These are phyloP conservation scores for Chaetomium sp. DNA, from an alignment of 2,329 filamentous ascomycete species.

Conservation along the genomic window DNA sequence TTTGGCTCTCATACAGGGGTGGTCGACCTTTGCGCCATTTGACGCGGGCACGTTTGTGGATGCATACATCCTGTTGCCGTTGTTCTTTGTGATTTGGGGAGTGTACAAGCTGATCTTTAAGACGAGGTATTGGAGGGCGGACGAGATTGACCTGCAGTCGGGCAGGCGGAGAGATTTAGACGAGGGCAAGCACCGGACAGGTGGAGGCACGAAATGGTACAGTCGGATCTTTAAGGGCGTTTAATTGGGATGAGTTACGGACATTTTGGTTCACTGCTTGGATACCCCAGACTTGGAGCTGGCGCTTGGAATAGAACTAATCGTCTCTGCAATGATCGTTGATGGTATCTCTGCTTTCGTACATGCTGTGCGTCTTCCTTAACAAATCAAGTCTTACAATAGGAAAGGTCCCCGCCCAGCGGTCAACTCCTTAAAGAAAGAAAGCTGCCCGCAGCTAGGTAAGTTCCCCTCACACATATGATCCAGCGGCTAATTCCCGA, in stretches of 20 bases:
- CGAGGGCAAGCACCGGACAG: slow-evolving; percentile 28
- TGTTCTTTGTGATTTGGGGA: slow-evolving; percentile 53
- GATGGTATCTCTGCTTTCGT: background rate
- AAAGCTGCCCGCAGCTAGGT: too few species aligned
- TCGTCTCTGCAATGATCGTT: background rate
- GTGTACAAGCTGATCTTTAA: slow-evolving; percentile 49
- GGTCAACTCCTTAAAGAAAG: too few species aligned
- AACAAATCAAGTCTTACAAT: background rate
- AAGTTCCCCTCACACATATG: background rate
- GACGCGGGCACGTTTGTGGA: slow-evolving; percentile 54
- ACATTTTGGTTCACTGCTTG: too few species aligned
- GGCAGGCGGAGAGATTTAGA: slow-evolving; percentile 52
- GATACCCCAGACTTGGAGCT: too few species aligned
- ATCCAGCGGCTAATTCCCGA: background rate
- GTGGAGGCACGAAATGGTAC: slow-evolving; percentile 33
- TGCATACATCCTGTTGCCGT: slow-evolving; percentile 54
- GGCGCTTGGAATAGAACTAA: background rate
- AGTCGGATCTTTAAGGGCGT: slow-evolving; percentile 30
- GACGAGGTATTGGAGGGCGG: slow-evolving; percentile 43
- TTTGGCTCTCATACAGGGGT: slow-evolving; percentile 55
- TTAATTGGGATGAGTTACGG: background rate
- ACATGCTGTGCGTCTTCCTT: background rate
- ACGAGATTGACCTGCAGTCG: slow-evolving; percentile 51
- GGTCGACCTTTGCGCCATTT: slow-evolving; percentile 54
- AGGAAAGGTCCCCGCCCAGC: too few species aligned